Evolutionary conservation across 306 rosid species (phyloP), one percentile per base, ranked within the genome.

Genomic region (Rosa chinensis): DNA sequence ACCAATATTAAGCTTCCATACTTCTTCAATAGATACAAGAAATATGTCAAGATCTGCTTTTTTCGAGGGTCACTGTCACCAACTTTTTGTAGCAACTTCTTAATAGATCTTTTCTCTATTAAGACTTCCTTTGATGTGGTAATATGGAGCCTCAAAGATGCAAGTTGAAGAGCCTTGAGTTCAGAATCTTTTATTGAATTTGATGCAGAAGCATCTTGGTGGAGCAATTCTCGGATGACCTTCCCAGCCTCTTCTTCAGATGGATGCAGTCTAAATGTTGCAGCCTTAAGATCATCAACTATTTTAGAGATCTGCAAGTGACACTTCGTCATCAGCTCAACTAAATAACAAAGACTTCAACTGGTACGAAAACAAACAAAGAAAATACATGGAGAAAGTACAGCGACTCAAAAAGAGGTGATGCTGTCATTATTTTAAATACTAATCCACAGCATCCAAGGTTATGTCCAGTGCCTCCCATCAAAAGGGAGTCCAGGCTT

Each of bases 241-340:
- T 79, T 88, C 82, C 97, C 94, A 61, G 92, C 90, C 82, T 84
- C 97, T 84, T 82, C 97, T 76, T 89, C 98, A 64, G 80, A 84
- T 74, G 92, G 78, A 74, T 92, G 87, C 39, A 92, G 82, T 77
- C 64, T 76, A 84, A 90, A 88, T 39, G 88, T 82, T 50, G 84
- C 86, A 64, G 78, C 69, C 62, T 84, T 80, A 80, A 92, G 92
- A 86, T 89, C 90, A 71, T 86, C 88, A 71, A 87, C 69, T 78
- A 90, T 80, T 78, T 82, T 88, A 85, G 94, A 90, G 83, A 94
- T 88, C 97, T 94, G 94, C 81, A 89, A 64, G 76, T 43, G 55
- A 82, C 63, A 81, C 53, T 70, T 74, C 80, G 87, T 77, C 45
- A 80, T 75, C 80, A 83, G 62, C 64, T 44, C 47, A 74, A 82